These are phyloP conservation scores for Chalaropsis thielavioides DNA, from an alignment of 2,329 filamentous ascomycete species.

Conservation along the genomic window DNA sequence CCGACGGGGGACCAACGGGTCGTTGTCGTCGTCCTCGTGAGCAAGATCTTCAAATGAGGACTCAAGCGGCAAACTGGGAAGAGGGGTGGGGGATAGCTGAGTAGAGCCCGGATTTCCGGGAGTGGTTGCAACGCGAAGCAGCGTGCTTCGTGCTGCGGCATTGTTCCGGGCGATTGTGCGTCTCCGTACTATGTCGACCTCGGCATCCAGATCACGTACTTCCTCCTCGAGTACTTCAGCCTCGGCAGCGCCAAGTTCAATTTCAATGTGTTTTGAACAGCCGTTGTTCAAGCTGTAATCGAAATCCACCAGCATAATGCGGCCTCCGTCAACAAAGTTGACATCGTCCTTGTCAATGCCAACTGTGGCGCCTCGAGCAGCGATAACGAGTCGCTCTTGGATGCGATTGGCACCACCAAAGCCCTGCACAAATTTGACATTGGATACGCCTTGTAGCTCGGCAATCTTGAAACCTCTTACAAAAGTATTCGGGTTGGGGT, in stretches of 20 bases:
- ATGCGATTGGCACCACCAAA: conserved; percentile 31
- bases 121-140: conserved; percentile 36
- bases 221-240: conserved; percentile 61
- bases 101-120: conserved; percentile 14
- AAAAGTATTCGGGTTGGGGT: conserved; percentile 58
- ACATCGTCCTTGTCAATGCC: conserved; percentile 55
- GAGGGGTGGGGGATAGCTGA: not conserved
- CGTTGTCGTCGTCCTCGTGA: conserved; percentile 28
- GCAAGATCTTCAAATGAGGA: not conserved
- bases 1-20: conserved; percentile 39
- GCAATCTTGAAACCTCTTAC: conserved; percentile 51
- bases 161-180: conserved; percentile 54
- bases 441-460: conserved; percentile 50
- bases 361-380: conserved; percentile 53
- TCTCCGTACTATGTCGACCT: conserved; percentile 64
- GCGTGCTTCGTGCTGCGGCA: conserved; percentile 31
- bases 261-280: conserved; percentile 42
- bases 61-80: not conserved
- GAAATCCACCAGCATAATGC: conserved; percentile 61
- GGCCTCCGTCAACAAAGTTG: conserved; percentile 64
- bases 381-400: conserved; percentile 49
- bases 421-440: conserved; percentile 55
- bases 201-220: conserved; percentile 56
- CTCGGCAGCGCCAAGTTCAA: conserved; percentile 58
- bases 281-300: conserved; percentile 47